A percentile compares a stretch with the other conserved stretches of the same genome.
phyloP scores from a whole-genome alignment of 371 early-diverging fungal species.

The Mortierella sp. region DNA sequence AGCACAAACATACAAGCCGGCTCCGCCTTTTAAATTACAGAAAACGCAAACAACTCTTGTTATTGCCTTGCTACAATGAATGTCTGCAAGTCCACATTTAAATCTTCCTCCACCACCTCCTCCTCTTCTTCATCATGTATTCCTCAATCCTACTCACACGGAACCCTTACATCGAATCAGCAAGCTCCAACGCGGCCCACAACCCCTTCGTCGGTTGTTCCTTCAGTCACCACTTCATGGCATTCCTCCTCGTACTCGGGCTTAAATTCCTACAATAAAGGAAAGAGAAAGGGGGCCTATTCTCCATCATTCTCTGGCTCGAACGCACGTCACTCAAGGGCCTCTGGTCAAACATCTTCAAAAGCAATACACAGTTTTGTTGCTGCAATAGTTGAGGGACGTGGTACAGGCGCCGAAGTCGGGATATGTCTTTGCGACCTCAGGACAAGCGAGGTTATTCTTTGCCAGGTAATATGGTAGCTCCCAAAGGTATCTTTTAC shows the following conservation, averaged over 20 bases:
- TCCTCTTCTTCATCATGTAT: no score
- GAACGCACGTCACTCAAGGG: conserved; percentile 18
- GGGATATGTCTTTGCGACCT: conserved; percentile 76
- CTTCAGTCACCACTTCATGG: background rate
- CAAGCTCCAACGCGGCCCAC: background rate
- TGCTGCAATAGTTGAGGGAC: conserved; percentile 56
- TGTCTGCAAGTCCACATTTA: no score
- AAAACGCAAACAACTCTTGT: no score
- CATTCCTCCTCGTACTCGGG: background rate
- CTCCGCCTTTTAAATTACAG: no score
- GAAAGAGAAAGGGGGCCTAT: background rate
- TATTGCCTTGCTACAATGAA: no score
- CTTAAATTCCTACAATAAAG: background rate
- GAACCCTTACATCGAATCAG: background rate
- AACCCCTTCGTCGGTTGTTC: background rate
- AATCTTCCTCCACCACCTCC: no score
- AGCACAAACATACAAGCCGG: no score
- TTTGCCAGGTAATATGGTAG: conserved; percentile 67
- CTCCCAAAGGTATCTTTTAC: background rate
- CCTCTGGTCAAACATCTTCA: conserved; percentile 7
- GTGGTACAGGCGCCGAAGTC: conserved; percentile 66
- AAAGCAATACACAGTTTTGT: conserved; percentile 29
- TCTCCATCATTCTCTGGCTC: conserved; percentile 5
- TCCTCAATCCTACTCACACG: background rate
- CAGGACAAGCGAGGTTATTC: conserved; percentile 68